Base-by-base conservation (phyloP, 352 stramenopile species). In the Globisporangium nunn region DNA sequence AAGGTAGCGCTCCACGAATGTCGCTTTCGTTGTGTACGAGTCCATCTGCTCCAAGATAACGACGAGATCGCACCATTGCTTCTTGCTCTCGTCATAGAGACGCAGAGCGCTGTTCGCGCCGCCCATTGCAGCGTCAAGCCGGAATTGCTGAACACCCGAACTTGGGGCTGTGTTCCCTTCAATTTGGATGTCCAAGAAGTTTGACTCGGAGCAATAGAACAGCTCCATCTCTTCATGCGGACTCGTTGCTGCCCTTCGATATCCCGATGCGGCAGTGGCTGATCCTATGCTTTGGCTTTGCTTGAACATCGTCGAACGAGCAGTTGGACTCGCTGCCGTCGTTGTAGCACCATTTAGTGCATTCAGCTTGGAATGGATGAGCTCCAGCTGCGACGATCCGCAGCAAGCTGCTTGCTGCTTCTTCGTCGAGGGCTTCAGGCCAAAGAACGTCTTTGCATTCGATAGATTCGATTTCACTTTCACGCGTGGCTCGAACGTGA, bases 1-100 rank as follows among this genome's bases (percentile, higher is more conserved):
- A 8, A 93, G 63, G 56, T 92, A 93, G 6, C 85, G 74, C 48
- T 93, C 81, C 0, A 93, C 74, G 46, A 95, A 92, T 10, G 78
- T 91, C 5, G 87, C 74, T 47, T 88, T 83, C 33, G 75, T 95
- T 15, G 78, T 78, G 55, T 72, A 83, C 5, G 71, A 70, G 39
- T 88, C 79, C 0, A 88, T 50, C 60, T 89, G 78, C 30, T 87
- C 74, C 45, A 90, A 63, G 6, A 92, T 72, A 11, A 77, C 81
- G 31, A 89, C 80, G 15, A 95, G 54, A 50, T 95, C 85, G 41
- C 87, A 78, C 73, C 85, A 93, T 2, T 81, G 70, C 52, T 88
- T 78, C 23, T 74, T 77, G 5, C 61, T 62, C 39, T 95, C 81
- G 50, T 91, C 82, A 55, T 83, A 91, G 11, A 95, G 47, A 30